Evolutionary conservation across 139 green algal genomes (phyloP).

Genomic region (Closterium sp.): DNA sequence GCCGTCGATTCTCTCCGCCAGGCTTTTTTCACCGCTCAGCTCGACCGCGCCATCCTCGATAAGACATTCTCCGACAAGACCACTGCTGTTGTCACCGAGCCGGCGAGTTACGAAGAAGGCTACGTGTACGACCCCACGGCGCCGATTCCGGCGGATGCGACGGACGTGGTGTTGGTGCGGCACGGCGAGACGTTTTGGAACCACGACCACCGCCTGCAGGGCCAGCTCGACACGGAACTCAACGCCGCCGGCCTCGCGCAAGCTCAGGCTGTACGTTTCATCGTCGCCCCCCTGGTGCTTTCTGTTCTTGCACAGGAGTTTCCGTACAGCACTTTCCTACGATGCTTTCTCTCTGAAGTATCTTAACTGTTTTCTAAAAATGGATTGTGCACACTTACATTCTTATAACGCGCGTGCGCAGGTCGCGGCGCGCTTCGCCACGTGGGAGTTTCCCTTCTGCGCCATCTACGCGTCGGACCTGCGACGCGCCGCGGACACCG

Average conservation of each 20-base stretch:
- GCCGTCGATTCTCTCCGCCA: not conserved
- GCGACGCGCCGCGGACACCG: slow-evolving; percentile 3
- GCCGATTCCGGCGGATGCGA: not conserved
- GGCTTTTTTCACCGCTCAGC: not conserved
- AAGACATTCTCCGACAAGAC: not conserved
- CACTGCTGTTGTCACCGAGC: not conserved
- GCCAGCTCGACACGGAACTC: not conserved
- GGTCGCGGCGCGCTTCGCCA: slow-evolving; percentile 8
- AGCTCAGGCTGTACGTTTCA: not conserved
- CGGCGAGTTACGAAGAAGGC: not conserved
- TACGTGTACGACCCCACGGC: not conserved
- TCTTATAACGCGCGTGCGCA: not conserved
- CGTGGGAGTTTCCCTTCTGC: slow-evolving; percentile 4
- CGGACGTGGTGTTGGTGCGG: slow-evolving; percentile 19
- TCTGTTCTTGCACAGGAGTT: too few species aligned
- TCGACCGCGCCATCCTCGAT: not conserved
- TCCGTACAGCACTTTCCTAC: not conserved
- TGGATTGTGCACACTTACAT: not conserved
- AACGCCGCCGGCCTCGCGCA: not conserved
- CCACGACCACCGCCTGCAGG: slow-evolving; percentile 18
- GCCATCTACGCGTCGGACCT: slow-evolving; percentile 31
- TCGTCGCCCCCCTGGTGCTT: too few species aligned
- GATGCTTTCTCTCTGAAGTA: too few species aligned
- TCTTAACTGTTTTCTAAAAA: too few species aligned
- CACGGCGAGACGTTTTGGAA: slow-evolving; percentile 32